Evolutionary conservation across 257 asterid species (phyloP).

Genomic region (Capsicum rhomboideum): DNA sequence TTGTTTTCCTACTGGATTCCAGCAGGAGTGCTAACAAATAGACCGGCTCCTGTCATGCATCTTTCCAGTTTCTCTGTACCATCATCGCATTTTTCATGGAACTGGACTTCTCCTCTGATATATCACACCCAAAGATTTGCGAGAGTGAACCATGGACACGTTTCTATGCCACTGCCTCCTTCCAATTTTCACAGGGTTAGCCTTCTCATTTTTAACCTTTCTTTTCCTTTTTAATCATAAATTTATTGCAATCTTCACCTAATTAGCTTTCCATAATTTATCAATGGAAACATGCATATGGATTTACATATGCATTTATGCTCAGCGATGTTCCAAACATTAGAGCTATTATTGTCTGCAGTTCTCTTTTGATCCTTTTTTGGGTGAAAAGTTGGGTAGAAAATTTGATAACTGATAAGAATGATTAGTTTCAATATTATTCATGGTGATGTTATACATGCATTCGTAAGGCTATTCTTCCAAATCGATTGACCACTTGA

Average conservation of each 20-base stretch:
- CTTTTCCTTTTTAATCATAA: background rate
- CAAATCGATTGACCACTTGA: background rate
- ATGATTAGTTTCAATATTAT: background rate
- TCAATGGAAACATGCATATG: background rate
- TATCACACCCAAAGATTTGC: background rate
- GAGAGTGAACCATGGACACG: background rate
- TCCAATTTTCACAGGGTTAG: background rate
- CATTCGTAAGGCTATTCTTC: background rate
- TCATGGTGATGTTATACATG: background rate
- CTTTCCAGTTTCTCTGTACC: background rate
- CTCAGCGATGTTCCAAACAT: background rate
- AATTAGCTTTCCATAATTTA: background rate
- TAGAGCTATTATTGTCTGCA: background rate
- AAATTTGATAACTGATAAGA: background rate
- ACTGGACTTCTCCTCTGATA: background rate
- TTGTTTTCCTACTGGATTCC: background rate
- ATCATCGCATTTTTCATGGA: background rate
- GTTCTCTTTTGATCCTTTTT: background rate
- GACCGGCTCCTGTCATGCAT: background rate
- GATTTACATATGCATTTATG: background rate
- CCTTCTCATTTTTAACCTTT: background rate
- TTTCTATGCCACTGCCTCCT: background rate
- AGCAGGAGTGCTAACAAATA: background rate
- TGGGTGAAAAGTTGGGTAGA: background rate
- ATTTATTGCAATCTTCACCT: background rate